Evolutionary conservation across 1,284 basidiomycete genomes (phyloP).

Genomic region (Cryptococcus wingfieldii): DNA sequence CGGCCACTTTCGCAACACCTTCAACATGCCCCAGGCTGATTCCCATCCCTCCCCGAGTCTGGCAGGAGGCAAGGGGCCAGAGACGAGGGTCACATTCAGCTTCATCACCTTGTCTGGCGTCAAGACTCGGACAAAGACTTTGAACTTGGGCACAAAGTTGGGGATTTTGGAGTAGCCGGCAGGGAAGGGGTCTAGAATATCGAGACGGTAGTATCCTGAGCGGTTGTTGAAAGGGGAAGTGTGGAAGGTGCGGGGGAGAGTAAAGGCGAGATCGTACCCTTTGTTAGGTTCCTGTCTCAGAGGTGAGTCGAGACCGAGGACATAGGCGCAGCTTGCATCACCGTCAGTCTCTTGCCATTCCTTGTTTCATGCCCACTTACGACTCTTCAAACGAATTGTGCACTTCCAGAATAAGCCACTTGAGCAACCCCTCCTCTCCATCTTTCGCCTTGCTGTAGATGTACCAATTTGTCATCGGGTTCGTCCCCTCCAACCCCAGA

Average conservation of each 20-base stretch:
- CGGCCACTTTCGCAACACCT: slow-evolving; percentile 54
- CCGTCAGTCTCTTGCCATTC: not conserved
- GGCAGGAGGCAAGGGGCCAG: slow-evolving; percentile 46
- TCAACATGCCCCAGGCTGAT: slow-evolving; percentile 44
- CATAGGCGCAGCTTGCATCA: slow-evolving; percentile 24
- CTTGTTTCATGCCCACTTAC: slow-evolving; percentile 50
- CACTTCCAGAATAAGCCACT: slow-evolving; percentile 63
- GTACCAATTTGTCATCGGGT: slow-evolving; percentile 70
- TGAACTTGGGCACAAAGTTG: slow-evolving; percentile 22
- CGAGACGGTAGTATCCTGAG: slow-evolving; percentile 61
- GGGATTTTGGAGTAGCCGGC: not conserved
- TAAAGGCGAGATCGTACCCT: slow-evolving; percentile 60
- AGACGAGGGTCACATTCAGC: slow-evolving; percentile 56
- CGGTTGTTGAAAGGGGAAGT: slow-evolving; percentile 78
- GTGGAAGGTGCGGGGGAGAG: slow-evolving; percentile 66
- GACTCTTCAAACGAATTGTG: slow-evolving; percentile 75
- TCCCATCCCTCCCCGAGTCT: slow-evolving; percentile 35
- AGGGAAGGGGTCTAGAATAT: slow-evolving; percentile 52
- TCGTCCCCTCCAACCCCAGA: slow-evolving; percentile 66
- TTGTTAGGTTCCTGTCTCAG: slow-evolving; percentile 8
- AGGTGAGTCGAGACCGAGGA: slow-evolving; percentile 14
- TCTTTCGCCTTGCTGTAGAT: slow-evolving; percentile 52
- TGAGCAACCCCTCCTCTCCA: slow-evolving; percentile 37
- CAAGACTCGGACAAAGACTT: slow-evolving; percentile 30
- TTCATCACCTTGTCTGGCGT: slow-evolving; percentile 44